Base-by-base conservation (phyloP, 495 filamentous ascomycete species). In the Evansstolkia leycettana region DNA sequence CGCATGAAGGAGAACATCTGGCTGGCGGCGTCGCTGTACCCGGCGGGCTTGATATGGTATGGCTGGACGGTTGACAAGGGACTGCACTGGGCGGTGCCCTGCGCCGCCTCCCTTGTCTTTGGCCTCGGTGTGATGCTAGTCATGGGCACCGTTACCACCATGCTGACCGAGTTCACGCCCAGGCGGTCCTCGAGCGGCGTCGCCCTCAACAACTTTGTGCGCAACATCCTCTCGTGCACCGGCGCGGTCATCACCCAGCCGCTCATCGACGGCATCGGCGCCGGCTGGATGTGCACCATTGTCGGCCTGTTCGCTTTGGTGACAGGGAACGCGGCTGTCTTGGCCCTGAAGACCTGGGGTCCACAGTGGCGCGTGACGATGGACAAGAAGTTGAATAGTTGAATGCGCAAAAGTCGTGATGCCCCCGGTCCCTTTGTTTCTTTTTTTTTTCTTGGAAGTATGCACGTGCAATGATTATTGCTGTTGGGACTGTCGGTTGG, bases 101-200 rank as follows among this genome's bases (percentile, higher is more conserved):
- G 35, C 15, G 16, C 81, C 15, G 72, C 74, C 1, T 80, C 75
- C 34, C 80, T 82, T 57, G 73, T 76, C 49, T 86, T 83, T 48
- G 80, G 81, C 10, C 45, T 76, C 16, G 78, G 78, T 3, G 70
- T 62, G 38, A 85, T 86, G 81, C 52, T 86, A 7, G 82, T 14
- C 80, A 85, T 52, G 50, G 54, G 64, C 9, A 57, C 64, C 2
- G 54, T 60, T 0, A 80, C 72, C 4, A 80, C 75, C 2, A 75
- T 80, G 72, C 54, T 78, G 39, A 78, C 75, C 0, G 81, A 86
- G 53, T 83, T 86, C 53, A 72, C 84, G 66, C 78, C 82, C 1
- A 52, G 60, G n/a, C 50, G 61, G 27, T 70, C 71, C 13, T 70
- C 62, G 12, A 64, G 58, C 7, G 80, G 80, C 13, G 74, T 85